Evolutionary conservation across 208 protist species (phyloP).

Genomic region (Blastocrithidia nonstop): DNA sequence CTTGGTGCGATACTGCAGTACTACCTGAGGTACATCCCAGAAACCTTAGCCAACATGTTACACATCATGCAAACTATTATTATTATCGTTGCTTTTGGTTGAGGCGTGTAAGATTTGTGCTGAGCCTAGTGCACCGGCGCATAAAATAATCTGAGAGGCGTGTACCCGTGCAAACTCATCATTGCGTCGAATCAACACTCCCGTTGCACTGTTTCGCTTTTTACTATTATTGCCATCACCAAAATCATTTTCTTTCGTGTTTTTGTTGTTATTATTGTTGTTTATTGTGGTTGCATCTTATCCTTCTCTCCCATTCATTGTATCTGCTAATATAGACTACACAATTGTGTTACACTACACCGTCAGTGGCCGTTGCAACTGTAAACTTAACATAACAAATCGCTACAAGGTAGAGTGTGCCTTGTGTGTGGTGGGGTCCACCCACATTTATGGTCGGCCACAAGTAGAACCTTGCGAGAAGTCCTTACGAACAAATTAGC

Average conservation of each 20-base stretch:
- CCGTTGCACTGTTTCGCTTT: too few relatives aligned
- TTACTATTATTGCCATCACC: too few relatives aligned
- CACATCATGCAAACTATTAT: slow-evolving; percentile 17
- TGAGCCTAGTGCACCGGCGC: slow-evolving; percentile 45
- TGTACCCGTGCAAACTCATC: slow-evolving; percentile 19
- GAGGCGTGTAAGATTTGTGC: slow-evolving; percentile 34
- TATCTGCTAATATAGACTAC: too few relatives aligned
- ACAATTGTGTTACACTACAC: slow-evolving; percentile 35
- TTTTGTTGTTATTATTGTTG: slow-evolving; percentile 6
- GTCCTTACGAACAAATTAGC: slow-evolving; percentile 50
- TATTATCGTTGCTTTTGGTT: slow-evolving; percentile 1
- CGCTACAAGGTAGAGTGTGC: slow-evolving; percentile 60
- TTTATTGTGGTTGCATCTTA: slow-evolving; percentile 17
- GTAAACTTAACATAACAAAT: slow-evolving; percentile 49
- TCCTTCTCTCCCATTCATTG: too few relatives aligned
- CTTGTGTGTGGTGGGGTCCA: slow-evolving; percentile 25
- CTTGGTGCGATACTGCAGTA: slow-evolving; percentile 54
- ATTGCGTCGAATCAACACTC: too few relatives aligned
- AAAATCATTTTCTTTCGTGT: too few relatives aligned
- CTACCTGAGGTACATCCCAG: slow-evolving; percentile 69
- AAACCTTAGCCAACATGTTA: slow-evolving; percentile 31
- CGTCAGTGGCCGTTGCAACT: slow-evolving; percentile 39
- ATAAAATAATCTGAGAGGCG: slow-evolving; percentile 34
- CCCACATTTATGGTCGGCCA: slow-evolving; percentile 40
- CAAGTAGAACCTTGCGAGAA: slow-evolving; percentile 28